Conservation (phyloP, 352 stramenopile species). For the Phytophthora palmivora region DNA sequence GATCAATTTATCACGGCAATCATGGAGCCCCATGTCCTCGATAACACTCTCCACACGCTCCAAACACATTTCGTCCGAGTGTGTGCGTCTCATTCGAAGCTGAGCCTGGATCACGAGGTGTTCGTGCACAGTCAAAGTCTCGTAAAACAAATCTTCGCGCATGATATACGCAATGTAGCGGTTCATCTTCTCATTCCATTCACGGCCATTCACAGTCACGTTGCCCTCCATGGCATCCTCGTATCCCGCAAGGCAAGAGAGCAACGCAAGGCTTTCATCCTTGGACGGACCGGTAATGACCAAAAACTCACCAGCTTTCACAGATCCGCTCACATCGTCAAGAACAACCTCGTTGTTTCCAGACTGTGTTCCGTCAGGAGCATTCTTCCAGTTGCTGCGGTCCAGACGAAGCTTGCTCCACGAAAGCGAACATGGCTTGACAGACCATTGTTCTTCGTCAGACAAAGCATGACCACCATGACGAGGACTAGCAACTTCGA, state of each 20-base stretch:
- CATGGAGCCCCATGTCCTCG: constrained; percentile 56
- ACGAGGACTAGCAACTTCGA: constrained; percentile 34
- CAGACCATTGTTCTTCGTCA: constrained; percentile 15
- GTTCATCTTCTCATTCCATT: constrained; percentile 48
- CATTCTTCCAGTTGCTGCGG: constrained; percentile 16
- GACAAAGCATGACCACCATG: background rate
- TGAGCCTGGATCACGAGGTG: constrained; percentile 89
- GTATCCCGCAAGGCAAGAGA: constrained; percentile 91
- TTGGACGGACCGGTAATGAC: constrained; percentile 69
- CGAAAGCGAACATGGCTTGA: constrained; percentile 31
- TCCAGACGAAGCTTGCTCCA: constrained; percentile 41
- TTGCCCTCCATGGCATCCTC: constrained; percentile 83
- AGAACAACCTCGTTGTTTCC: constrained; percentile 40
- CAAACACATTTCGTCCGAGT: constrained; percentile 37
- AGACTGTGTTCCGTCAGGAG: background rate
- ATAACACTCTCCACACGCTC: constrained; percentile 69
- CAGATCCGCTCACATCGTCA: constrained; percentile 48
- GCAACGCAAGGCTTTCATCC: constrained; percentile 89
- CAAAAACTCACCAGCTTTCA: constrained; percentile 55
- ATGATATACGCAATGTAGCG: constrained; percentile 68
- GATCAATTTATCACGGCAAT: constrained; percentile 61
- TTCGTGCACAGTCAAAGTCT: constrained; percentile 90
- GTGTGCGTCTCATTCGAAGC: constrained; percentile 69
- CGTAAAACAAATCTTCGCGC: constrained; percentile 89
- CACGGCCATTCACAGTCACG: constrained; percentile 69